phyloP scores from a whole-genome alignment of 2,329 filamentous ascomycete genomes.

The Colletotrichum camelliae region DNA sequence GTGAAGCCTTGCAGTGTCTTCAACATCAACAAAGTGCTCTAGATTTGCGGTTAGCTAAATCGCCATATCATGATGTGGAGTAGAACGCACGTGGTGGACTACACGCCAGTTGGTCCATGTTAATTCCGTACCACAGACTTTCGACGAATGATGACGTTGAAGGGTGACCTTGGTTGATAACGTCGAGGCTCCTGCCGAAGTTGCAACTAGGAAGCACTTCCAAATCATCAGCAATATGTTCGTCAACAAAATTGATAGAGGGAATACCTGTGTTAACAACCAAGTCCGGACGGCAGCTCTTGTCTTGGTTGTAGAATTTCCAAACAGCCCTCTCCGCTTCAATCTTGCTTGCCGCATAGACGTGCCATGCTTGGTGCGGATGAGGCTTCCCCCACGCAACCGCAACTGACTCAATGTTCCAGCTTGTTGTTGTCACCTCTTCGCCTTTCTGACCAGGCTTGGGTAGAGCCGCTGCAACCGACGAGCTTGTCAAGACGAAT shows the following conservation, averaged over 20 bases:
- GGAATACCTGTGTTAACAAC: constrained; percentile 33
- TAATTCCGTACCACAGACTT: constrained; percentile 27
- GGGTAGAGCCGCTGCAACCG: constrained; percentile 6
- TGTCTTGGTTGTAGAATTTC: constrained; percentile 40
- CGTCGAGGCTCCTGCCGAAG: constrained; percentile 28
- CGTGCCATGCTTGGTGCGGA: constrained; percentile 27
- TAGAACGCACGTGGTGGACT: constrained; percentile 4
- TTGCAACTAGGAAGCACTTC: constrained; percentile 33
- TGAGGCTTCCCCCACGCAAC: constrained; percentile 40
- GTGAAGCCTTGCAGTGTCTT: constrained; percentile 57
- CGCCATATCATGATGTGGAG: rapidly evolving
- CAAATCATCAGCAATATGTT: background rate
- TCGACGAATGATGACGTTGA: constrained; percentile 28
- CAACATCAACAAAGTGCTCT: constrained; percentile 53
- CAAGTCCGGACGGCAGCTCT: constrained; percentile 38
- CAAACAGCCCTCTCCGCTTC: constrained; percentile 42
- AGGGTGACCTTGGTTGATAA: constrained; percentile 23
- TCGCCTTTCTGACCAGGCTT: background rate
- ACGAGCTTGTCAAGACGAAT: constrained; percentile 40
- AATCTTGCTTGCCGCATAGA: constrained; percentile 45
- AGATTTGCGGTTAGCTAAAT: background rate
- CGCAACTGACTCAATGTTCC: constrained; percentile 38
- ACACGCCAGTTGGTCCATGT: background rate
- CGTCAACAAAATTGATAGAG: constrained; percentile 26
- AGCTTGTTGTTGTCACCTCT: constrained; percentile 31